phyloP scores from a whole-genome alignment of 768 basidiomycete genomes.

The Tephrocybe sp. region DNA sequence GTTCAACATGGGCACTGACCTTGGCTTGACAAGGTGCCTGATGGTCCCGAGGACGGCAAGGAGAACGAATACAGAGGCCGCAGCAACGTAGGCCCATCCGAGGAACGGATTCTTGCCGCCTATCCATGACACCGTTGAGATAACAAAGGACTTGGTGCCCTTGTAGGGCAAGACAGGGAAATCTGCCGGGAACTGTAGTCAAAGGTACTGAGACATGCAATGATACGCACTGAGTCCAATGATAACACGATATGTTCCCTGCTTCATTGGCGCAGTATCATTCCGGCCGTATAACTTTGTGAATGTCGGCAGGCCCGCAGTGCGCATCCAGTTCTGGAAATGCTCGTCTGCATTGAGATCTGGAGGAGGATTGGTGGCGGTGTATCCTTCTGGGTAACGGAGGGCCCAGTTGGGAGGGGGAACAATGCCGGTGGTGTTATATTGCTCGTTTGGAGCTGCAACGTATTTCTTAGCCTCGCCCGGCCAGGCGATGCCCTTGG shows the following conservation, averaged over 20 bases:
- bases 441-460: slow-evolving; percentile 45
- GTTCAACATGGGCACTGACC: slow-evolving; percentile 40
- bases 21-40: slow-evolving; percentile 89
- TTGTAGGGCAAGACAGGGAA: slow-evolving; percentile 90
- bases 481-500: slow-evolving; percentile 90
- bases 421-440: slow-evolving; percentile 60
- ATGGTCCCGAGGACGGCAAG: slow-evolving; percentile 88
- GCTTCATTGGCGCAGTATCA: slow-evolving; percentile 67
- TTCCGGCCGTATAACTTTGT: slow-evolving; percentile 94
- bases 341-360: slow-evolving; percentile 79
- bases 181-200: slow-evolving; percentile 48
- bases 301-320: slow-evolving; percentile 95
- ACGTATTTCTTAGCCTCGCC: slow-evolving; percentile 92
- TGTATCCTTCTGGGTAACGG: slow-evolving; percentile 76
- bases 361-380: slow-evolving; percentile 61
- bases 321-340: slow-evolving; percentile 99
- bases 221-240: slow-evolving; percentile 77
- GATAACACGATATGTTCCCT: slow-evolving; percentile 74
- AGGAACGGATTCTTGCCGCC: slow-evolving; percentile 98
- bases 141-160: slow-evolving; percentile 95
- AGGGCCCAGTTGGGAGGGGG: slow-evolving; percentile 93
- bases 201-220: slow-evolving; percentile 6
- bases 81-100: slow-evolving; percentile 96
- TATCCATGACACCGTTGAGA: slow-evolving; percentile 98
- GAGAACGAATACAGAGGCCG: slow-evolving; percentile 83